phyloP scores from a whole-genome alignment of 108 stramenopile genomes.

The Schizochytrium sp. region DNA sequence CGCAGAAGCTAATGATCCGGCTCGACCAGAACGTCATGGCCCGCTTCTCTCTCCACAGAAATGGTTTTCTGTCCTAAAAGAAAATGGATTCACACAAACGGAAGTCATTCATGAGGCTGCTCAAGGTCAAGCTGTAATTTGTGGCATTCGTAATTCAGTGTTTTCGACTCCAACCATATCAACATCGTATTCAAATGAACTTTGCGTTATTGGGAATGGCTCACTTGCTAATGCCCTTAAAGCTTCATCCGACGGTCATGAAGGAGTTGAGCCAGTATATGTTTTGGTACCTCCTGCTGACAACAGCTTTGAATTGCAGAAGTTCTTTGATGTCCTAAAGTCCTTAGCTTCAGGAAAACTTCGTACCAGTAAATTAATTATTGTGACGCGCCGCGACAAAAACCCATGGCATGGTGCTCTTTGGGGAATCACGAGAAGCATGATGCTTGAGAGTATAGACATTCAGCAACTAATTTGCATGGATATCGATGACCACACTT shows the following conservation, averaged over 20 bases:
- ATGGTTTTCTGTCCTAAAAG: background rate
- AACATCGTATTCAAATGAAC: no score
- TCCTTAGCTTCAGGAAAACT: background rate
- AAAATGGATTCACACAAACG: background rate
- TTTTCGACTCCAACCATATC: no score
- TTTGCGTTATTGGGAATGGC: no score
- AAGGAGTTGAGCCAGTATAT: no score
- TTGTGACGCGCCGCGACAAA: background rate
- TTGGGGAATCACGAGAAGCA: slow-evolving; percentile 12
- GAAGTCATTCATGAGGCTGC: background rate
- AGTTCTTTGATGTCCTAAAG: background rate
- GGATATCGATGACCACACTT: background rate
- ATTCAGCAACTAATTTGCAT: background rate
- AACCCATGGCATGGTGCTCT: background rate
- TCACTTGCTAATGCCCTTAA: no score
- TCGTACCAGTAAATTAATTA: background rate
- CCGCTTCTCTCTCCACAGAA: background rate
- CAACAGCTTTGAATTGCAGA: background rate
- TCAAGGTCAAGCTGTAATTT: slow-evolving; percentile 53
- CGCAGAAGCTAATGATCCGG: background rate
- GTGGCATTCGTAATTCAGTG: background rate
- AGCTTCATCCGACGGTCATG: no score
- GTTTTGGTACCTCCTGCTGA: no score
- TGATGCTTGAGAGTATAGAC: background rate
- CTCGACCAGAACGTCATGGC: background rate